These are phyloP conservation scores for Porcisia hertigi DNA, from an alignment of 208 protist species.

Conservation along the genomic window DNA sequence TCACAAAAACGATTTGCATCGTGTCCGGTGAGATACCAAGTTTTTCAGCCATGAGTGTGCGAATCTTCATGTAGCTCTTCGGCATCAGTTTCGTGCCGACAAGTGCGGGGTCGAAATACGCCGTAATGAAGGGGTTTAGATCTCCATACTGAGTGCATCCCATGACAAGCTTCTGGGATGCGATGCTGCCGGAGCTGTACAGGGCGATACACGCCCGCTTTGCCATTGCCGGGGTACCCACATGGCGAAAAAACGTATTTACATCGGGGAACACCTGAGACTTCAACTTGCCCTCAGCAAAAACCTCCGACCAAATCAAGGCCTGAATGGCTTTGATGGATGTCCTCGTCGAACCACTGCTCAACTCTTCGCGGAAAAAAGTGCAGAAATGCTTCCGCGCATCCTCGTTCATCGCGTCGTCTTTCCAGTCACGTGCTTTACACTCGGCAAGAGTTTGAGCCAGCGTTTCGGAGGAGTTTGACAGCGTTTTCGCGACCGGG, in stretches of 20 bases:
- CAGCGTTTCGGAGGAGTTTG: not conserved
- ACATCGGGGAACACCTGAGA: constrained; percentile 54
- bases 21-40: constrained; percentile 22
- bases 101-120: constrained; percentile 78
- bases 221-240: not conserved
- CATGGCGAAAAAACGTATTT: constrained; percentile 30
- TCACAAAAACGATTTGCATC: constrained; percentile 61
- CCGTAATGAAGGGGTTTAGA: constrained; percentile 62
- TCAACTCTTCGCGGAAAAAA: constrained; percentile 26
- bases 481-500: constrained; percentile 10
- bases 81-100: constrained; percentile 69
- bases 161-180: constrained; percentile 81
- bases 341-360: constrained; percentile 18
- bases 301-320: constrained; percentile 48
- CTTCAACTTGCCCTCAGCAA: constrained; percentile 4
- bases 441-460: constrained; percentile 2
- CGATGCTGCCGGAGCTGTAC: constrained; percentile 74
- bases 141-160: constrained; percentile 61
- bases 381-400: constrained; percentile 30
- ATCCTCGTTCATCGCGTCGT: constrained; percentile 12
- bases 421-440: constrained; percentile 4
- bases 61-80: constrained; percentile 69
- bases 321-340: constrained; percentile 80
- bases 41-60: constrained; percentile 29
- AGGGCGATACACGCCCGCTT: constrained; percentile 55